phyloP scores from a whole-genome alignment of 208 protist genomes.

The Leishmania tarentolae region DNA sequence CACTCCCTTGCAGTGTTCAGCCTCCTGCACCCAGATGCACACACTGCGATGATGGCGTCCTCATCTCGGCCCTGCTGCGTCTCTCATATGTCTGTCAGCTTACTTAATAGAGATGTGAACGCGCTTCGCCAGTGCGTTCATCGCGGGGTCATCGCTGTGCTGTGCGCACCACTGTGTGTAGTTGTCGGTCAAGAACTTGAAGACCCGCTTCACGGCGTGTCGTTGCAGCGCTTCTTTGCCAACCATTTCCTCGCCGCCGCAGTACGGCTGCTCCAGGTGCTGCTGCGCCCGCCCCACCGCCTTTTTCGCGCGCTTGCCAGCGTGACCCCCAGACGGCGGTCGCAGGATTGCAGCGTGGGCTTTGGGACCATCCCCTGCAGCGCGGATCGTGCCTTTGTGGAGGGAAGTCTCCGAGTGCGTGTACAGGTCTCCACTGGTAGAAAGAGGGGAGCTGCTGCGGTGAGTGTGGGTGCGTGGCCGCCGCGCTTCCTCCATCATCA shows the following conservation, averaged over 20 bases:
- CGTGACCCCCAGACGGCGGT: neutral
- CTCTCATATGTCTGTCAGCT: neutral
- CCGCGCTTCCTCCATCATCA: slow-evolving; percentile 31
- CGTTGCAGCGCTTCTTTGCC: slow-evolving; percentile 8
- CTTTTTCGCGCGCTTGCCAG: neutral
- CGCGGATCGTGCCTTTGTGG: neutral
- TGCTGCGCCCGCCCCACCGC: neutral
- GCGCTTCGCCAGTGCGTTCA: slow-evolving; percentile 29
- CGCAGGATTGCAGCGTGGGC: neutral
- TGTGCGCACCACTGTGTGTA: slow-evolving; percentile 40
- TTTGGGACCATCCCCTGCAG: neutral
- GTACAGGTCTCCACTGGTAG: neutral
- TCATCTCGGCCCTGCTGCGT: neutral
- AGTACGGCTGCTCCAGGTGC: slow-evolving; percentile 43
- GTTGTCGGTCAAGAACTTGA: slow-evolving; percentile 35
- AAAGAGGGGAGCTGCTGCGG: neutral
- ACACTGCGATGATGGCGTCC: neutral
- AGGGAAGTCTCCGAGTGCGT: neutral
- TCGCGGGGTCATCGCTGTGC: slow-evolving; percentile 24
- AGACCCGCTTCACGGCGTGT: slow-evolving; percentile 35
- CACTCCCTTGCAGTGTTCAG: neutral
- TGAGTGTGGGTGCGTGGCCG: slow-evolving; percentile 8
- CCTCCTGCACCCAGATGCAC: neutral
- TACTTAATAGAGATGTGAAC: slow-evolving; percentile 26
- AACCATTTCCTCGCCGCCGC: slow-evolving; percentile 49